These are phyloP conservation scores for Hypoxylon sp. DNA, from an alignment of 2,329 filamentous ascomycete genomes.

Conservation along the genomic window DNA sequence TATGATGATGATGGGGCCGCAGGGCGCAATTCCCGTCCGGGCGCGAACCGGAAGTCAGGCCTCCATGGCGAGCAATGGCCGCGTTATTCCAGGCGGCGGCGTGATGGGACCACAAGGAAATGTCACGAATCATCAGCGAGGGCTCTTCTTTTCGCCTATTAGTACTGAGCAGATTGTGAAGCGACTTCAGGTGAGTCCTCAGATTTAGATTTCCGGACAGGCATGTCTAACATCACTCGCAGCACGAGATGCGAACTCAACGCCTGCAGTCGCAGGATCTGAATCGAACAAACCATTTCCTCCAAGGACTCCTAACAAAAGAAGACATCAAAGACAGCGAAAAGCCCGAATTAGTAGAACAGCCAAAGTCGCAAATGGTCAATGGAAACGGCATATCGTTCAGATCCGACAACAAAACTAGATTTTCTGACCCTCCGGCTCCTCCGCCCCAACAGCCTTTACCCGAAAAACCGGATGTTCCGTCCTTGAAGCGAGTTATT, in stretches of 20 bases:
- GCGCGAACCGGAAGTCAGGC: constrained; percentile 73
- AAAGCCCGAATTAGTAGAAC: constrained; percentile 58
- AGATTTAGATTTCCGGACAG: background rate
- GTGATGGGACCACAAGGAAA: constrained; percentile 61
- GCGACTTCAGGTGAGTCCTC: constrained; percentile 74
- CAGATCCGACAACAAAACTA: constrained; percentile 78
- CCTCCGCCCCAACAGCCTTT: constrained; percentile 92
- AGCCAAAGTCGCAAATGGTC: constrained; percentile 55
- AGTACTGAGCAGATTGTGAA: constrained; percentile 96
- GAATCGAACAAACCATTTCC: constrained; percentile 80
- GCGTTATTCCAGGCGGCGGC: constrained; percentile 62
- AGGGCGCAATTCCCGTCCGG: constrained; percentile 73
- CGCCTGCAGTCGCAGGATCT: constrained; percentile 88
- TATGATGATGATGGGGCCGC: constrained; percentile 75
- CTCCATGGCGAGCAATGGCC: constrained; percentile 68
- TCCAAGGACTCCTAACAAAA: constrained; percentile 77
- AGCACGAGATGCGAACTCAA: constrained; percentile 91
- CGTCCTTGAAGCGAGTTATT: constrained; percentile 75
- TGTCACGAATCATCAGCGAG: constrained; percentile 74
- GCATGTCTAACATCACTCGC: constrained; percentile 38
- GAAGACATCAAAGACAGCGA: constrained; percentile 69
- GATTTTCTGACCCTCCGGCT: constrained; percentile 92
- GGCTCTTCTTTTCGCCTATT: constrained; percentile 86
- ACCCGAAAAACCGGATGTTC: constrained; percentile 87
- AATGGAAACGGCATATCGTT: constrained; percentile 63